phyloP scores from a whole-genome alignment of 345 rosid species.

The Pseudoturritis turrita region DNA sequence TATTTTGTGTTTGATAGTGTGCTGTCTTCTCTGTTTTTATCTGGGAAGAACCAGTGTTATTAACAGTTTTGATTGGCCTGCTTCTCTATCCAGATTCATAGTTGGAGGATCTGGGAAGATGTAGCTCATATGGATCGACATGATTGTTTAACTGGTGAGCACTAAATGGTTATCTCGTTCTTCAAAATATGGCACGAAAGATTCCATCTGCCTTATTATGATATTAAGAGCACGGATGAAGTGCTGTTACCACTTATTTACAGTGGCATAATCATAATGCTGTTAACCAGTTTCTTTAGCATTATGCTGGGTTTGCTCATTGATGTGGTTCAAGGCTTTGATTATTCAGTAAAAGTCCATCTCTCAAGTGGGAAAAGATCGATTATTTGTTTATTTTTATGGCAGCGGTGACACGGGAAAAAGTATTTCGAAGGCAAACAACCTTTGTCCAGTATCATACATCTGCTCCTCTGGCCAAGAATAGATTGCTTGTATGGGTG shows the following conservation, averaged over 20 bases:
- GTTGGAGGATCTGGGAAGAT: constrained; percentile 96
- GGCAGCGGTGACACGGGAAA: constrained; percentile 52
- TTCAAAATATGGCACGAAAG: not conserved
- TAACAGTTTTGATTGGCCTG: not conserved
- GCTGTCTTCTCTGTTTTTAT: not conserved
- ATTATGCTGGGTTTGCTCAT: not conserved
- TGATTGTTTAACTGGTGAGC: constrained; percentile 59
- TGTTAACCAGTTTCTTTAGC: constrained; percentile 1
- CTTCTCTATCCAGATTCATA: constrained; percentile 59
- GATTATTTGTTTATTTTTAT: constrained; percentile 5
- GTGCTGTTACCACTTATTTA: not conserved
- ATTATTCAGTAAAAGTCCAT: not conserved
- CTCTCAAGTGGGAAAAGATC: not conserved
- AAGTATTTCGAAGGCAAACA: constrained; percentile 64
- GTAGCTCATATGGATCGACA: constrained; percentile 65
- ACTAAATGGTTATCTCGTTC: not conserved
- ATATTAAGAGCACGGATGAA: not conserved
- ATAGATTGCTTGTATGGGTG: constrained; percentile 75
- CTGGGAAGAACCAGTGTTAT: not conserved
- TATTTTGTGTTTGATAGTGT: not conserved
- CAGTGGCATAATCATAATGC: not conserved
- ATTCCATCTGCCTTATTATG: not conserved
- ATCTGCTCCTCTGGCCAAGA: constrained; percentile 52
- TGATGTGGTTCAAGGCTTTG: not conserved
- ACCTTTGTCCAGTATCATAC: constrained; percentile 68